Base-by-base conservation (phyloP, 192 early-diverging fungal species). In the Mortierella alpina region DNA sequence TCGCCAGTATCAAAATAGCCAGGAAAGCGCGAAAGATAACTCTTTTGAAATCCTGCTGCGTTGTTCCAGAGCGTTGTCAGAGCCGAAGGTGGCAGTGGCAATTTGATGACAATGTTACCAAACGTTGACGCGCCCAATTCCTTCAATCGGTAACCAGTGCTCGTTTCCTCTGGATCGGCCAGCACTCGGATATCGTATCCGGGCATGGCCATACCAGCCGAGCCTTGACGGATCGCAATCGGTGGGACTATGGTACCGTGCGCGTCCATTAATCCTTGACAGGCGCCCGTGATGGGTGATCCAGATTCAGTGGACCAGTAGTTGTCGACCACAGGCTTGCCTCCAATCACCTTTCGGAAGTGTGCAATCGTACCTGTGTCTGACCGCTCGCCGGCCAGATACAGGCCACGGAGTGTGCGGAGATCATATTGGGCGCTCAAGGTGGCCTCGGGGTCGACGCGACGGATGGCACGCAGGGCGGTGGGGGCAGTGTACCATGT, bases 251-350 rank as follows among this genome's bases (percentile, higher is more conserved):
- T 62, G 42, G 81, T 58, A 46, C 83, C 65, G 63, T 77, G 59
- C 62, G 72, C 50, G 48, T 61, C 61, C 48, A 80, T 67, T 62
- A 89, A 71, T 11, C 93, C 91, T 59, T 91, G 83, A 77, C 90
- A 89, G 11, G 90, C 85, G 1, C 89, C 92, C 0, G 93, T 93
- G 82, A 96, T 91, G 2, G 96, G 95, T 48, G 89, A 92, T 6
- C 96, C 95, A 49, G 91, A 93, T 63, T 97, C 96, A 0, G 96
- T 96, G 56, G 93, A 92, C 96, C 96, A 97, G 82, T 90, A 97
- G 71, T 95, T 93, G 83, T 97, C 96, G 65, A 91, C 89, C 7
- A 96, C 87, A 50, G 90, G 87, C 7, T 86, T 75, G 31, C 78
- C 64, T 2, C 72, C 72, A 52, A 91, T 88, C 31, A 86, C 64